A percentile compares a stretch with the other conserved stretches of the same genome.
phyloP scores from a whole-genome alignment of 2,329 filamentous ascomycete species.

The Hortaea sp. region DNA sequence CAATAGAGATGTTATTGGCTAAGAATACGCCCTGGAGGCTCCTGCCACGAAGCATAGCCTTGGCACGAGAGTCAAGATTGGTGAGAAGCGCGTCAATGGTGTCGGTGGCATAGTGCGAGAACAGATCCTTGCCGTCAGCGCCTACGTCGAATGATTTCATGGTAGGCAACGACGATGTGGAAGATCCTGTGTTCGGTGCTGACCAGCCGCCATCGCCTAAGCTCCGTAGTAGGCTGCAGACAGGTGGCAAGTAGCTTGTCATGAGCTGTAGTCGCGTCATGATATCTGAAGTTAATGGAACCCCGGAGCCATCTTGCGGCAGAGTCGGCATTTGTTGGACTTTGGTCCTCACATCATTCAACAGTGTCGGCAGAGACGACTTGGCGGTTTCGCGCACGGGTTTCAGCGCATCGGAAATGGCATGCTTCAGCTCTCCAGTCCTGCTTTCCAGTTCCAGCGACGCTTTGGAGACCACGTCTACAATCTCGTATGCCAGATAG shows the following conservation, averaged over 20 bases:
- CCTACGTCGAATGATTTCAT: conserved; percentile 75
- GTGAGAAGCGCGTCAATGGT: conserved; percentile 73
- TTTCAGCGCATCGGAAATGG: conserved; percentile 75
- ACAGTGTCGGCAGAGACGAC: conserved; percentile 66
- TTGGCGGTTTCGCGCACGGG: conserved; percentile 90
- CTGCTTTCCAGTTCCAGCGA: conserved; percentile 70
- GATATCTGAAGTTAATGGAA: conserved; percentile 70
- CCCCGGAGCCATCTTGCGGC: conserved; percentile 66
- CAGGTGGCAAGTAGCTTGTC: conserved; percentile 73
- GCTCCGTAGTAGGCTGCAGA: conserved; percentile 84
- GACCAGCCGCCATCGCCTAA: conserved; percentile 85
- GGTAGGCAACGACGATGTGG: conserved; percentile 56
- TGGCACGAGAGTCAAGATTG: conserved; percentile 64
- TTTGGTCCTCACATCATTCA: conserved; percentile 71
- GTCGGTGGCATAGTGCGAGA: conserved; percentile 82
- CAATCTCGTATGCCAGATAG: conserved; percentile 89
- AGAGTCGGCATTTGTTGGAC: conserved; percentile 56
- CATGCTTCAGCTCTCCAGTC: conserved; percentile 75
- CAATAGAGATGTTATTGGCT: conserved; percentile 73
- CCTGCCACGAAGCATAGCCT: conserved; percentile 64
- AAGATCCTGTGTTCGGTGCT: conserved; percentile 46
- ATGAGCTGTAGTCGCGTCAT: conserved; percentile 81
- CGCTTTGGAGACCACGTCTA: conserved; percentile 74
- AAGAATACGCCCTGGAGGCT: conserved; percentile 78
- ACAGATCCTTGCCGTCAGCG: conserved; percentile 77